Conservation (phyloP, 192 early-diverging fungal species). For the Backusella mclennaniae region DNA sequence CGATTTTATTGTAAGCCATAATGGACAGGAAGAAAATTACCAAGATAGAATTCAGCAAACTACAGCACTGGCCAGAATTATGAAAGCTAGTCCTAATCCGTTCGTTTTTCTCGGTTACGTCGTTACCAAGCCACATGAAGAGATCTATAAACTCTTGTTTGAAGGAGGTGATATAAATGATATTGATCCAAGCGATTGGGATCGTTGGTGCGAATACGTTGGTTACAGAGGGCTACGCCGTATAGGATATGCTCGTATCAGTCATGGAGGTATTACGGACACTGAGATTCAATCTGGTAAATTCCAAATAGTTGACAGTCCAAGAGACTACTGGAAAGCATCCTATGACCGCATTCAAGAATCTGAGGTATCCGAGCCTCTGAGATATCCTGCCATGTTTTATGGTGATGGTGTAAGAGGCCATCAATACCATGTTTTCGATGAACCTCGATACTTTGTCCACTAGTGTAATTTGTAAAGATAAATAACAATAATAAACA, state of each 20-base stretch:
- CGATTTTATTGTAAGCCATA: conserved; percentile 81
- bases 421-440: conserved; percentile 78
- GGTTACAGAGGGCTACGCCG: conserved; percentile 75
- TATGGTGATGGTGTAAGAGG: conserved; percentile 66
- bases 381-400: conserved; percentile 69
- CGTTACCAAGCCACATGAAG: conserved; percentile 69
- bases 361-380: conserved; percentile 44
- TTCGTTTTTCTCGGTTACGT: conserved; percentile 83
- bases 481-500: conserved; percentile 9
- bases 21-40: conserved; percentile 79
- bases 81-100: conserved; percentile 68
- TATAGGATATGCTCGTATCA: conserved; percentile 71
- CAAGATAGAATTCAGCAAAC: conserved; percentile 75
- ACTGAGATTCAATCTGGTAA: conserved; percentile 83
- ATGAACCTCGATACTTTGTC: conserved; percentile 70
- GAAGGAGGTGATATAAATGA: conserved; percentile 69
- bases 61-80: conserved; percentile 73
- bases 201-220: conserved; percentile 86
- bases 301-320: conserved; percentile 58
- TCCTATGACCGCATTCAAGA: conserved; percentile 60
- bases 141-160: conserved; percentile 64
- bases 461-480: conserved; percentile 16
- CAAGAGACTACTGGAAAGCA: conserved; percentile 43
- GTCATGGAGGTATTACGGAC: conserved; percentile 78
- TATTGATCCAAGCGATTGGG: conserved; percentile 71